Percentiles rank a stretch among this genome's conserved stretches.
Conservation (phyloP, 2,329 filamentous ascomycete species). For the Penicillium palitans region DNA sequence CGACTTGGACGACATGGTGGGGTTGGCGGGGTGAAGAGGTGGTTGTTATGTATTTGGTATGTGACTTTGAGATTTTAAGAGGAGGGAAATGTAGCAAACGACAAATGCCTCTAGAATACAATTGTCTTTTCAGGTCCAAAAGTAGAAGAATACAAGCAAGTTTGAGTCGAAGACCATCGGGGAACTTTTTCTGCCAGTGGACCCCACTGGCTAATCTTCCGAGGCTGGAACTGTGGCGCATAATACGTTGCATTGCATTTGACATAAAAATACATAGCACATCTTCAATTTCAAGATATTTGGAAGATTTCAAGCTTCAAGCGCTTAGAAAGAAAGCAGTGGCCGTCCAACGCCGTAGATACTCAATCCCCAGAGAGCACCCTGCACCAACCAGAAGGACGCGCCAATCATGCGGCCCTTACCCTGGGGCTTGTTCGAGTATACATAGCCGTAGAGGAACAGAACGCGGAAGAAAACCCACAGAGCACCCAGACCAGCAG, state of each 20-base stretch:
- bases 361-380: constrained; percentile 41
- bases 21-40: constrained; percentile 17
- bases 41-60: background rate
- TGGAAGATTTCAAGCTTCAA: background rate
- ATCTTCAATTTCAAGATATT: background rate
- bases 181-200: constrained; percentile 27
- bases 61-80: background rate
- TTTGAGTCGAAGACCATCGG: background rate
- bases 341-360: constrained; percentile 39
- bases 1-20: constrained; percentile 47
- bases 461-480: constrained; percentile 55
- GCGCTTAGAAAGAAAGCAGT: constrained; percentile 28
- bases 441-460: constrained; percentile 52
- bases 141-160: background rate
- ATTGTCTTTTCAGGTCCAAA: background rate
- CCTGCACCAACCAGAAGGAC: constrained; percentile 44
- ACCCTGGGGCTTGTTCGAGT: constrained; percentile 41
- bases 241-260: background rate
- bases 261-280: background rate
- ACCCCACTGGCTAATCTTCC: background rate
- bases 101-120: background rate
- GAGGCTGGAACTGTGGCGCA: background rate
- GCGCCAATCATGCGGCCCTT: constrained; percentile 38
- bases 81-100: background rate
- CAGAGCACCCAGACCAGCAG: constrained; percentile 47